phyloP scores from a whole-genome alignment of 441 rosid genomes.

The Pelargonium citronellum region DNA sequence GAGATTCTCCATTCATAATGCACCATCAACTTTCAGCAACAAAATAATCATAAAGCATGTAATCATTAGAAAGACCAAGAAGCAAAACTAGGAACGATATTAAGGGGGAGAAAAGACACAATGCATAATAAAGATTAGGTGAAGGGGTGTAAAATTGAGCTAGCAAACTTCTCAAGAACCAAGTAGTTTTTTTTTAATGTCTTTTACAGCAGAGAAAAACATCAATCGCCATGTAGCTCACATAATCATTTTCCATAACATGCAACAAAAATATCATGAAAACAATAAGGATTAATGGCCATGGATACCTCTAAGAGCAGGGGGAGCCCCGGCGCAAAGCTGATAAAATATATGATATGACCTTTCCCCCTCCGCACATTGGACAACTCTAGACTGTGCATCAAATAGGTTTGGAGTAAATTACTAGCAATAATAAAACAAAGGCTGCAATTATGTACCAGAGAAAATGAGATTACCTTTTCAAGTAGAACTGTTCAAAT shows the following conservation, averaged over 20 bases:
- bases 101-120: too few relatives aligned
- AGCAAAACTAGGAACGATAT: too few relatives aligned
- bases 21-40: too few relatives aligned
- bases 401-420: conserved; percentile 22
- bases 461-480: conserved; percentile 54
- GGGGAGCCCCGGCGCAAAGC: conserved; percentile 93
- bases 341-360: conserved; percentile 99
- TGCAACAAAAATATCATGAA: conserved; percentile 11
- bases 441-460: conserved; percentile 16
- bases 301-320: conserved; percentile 59
- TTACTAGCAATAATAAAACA: conserved; percentile 13
- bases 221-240: neutral
- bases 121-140: too few relatives aligned
- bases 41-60: too few relatives aligned
- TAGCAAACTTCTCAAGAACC: too few relatives aligned
- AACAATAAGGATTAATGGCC: neutral
- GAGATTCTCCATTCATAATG: too few relatives aligned
- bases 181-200: too few relatives aligned
- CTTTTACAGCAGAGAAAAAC: neutral
- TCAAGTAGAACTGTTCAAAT: conserved; percentile 79
- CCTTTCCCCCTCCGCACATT: conserved; percentile 93
- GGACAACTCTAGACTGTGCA: conserved; percentile 97
- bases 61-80: too few relatives aligned
- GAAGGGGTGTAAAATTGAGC: too few relatives aligned
- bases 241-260: conserved; percentile 5